Base-by-base conservation (phyloP, 148 eudicot genomes). In the Vaccinium vitisidaea region DNA sequence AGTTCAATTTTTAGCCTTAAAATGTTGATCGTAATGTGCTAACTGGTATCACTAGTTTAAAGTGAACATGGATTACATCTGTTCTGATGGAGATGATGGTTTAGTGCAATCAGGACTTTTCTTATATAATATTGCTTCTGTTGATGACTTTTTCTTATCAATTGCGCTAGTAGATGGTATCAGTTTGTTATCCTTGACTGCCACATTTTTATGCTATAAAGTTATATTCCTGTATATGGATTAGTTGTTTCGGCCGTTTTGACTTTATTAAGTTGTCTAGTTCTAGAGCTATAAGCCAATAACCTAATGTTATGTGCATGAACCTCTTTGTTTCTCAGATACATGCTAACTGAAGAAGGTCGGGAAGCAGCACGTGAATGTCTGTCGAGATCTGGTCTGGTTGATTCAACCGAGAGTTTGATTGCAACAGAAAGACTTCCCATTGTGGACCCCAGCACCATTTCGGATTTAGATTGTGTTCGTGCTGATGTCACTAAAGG, bases 341-440 rank as follows among this genome's bases (percentile, higher is more conserved):
- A 95, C 87, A 95, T 90, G 96, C 87, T 97, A 80, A 93, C 98
- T 4, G 91, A 89, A 78, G 90, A 88, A 86, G 99, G 99, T 58
- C 89, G 92, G 75, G 88, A 89, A 87, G 90, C 90, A 82, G 98
- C 98, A 80, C 86, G 88, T 77, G 99, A 97, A 53, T 97, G 99
- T 85, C 91, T 97, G 59, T 84, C 61, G 77, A 91, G 94, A 86
- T 95, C 99, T 65, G 92, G 94, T 84, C 80, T 93, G 89, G 74
- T 84, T 86, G 97, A 89, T 89, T 74, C 84, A 63, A 78, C 78
- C 55, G 88, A 86, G 65, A 84, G 36, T 78, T 63, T 70, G 43
- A 88, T 75, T 59, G 84, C 82, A 49, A 77, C 75, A 15, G 85
- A 82, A 43, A 81, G 65, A 82, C 77, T 71, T 79, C 43, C 85